phyloP scores from a whole-genome alignment of 345 rosid genomes.

The Excoecaria agallocha region DNA sequence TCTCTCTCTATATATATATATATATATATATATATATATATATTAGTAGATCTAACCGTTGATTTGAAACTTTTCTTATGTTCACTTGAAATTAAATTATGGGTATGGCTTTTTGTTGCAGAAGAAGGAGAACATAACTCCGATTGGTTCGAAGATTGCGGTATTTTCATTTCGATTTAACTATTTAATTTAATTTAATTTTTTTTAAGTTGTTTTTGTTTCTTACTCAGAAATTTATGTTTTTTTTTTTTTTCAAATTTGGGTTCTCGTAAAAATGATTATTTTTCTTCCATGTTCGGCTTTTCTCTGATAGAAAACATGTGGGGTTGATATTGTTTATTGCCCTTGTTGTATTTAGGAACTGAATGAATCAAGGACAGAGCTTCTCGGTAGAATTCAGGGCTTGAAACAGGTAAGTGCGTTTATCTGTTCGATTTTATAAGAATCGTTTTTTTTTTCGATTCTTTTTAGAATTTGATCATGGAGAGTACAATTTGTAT shows the following conservation, averaged over 20 bases:
- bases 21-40: too few relatives aligned
- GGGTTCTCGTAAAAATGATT: not conserved
- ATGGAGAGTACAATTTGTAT: not conserved
- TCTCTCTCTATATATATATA: not conserved
- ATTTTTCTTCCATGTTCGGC: not conserved
- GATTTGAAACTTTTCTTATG: not conserved
- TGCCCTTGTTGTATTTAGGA: constrained; percentile 42
- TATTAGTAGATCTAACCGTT: not conserved
- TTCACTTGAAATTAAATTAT: not conserved
- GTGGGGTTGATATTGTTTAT: not conserved
- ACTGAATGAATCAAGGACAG: constrained; percentile 77
- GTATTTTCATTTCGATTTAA: constrained; percentile 28
- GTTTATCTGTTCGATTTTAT: not conserved
- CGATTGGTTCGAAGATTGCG: constrained; percentile 59
- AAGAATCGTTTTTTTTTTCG: not conserved
- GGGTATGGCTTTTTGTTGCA: constrained; percentile 29
- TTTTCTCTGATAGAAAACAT: not conserved
- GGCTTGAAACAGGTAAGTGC: constrained; percentile 74
- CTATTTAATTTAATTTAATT: not conserved
- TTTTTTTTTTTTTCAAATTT: too few relatives aligned
- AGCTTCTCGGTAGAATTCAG: constrained; percentile 76
- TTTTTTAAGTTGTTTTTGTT: not conserved
- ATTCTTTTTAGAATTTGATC: not conserved
- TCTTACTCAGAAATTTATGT: too few relatives aligned
- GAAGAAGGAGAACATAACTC: constrained; percentile 67